Base-by-base conservation (phyloP, 441 rosid species). In the Erodium texanum region DNA sequence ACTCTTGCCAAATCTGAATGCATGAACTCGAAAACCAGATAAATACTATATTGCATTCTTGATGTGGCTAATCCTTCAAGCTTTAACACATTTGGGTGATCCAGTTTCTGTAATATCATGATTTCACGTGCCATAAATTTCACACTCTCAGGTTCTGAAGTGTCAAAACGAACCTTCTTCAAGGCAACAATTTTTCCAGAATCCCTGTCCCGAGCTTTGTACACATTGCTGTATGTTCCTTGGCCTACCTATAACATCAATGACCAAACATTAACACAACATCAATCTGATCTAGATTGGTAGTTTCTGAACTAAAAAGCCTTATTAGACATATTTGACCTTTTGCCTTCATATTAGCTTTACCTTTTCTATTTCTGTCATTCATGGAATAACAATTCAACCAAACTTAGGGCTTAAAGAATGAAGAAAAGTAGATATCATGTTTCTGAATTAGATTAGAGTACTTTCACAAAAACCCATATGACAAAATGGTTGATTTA, bases 41-140 rank as follows among this genome's bases (percentile, higher is more conserved):
- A 92, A 72, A 92, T 87, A 71, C 96, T 87, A 74, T 84, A 83
- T 0, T 93, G 86, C 84, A 92, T 86, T 76, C 98, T 85, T 9
- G 98, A 92, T 74, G 93, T 87, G 58, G 79, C 98, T 75, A 88
- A 81, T 18, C 98, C 97, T 74, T 90, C 84, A 34, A 92, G 96
- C 84, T 88, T 92, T 41, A 92, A 82, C 70, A 92, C 92, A 75
- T 90, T 92, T 9, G 92, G 97, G 78, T 92, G 98, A 62, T 90
- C 82, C 10, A 92, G 77, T 52, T 79, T 73, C 52, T 83, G 74
- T 48, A 92, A 72, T 34, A 90, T 83, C 73, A 87, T 91, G 75
- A 92, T 92, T 83, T 92, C 98, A 71, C 96, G 85, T 0, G 98
- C 98, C 98, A 92, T 92, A 71, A 92, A 92, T 67, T 83, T 88